Base-by-base conservation (phyloP, 805 yeast species). In the Wickerhamomyces bovis region DNA sequence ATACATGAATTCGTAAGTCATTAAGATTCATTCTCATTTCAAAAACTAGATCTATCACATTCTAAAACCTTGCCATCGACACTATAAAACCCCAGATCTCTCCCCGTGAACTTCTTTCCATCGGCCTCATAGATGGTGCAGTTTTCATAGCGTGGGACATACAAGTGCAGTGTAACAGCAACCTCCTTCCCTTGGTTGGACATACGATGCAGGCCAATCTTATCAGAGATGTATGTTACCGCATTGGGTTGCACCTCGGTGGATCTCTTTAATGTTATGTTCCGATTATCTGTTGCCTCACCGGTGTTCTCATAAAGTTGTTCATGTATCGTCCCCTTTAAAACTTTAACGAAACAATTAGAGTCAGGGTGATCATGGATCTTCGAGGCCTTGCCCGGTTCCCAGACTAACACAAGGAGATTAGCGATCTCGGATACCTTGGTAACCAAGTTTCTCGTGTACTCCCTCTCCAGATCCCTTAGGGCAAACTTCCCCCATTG, bases 331-430 rank as follows among this genome's bases (percentile, higher is more conserved):
- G 48, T 44, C 3, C 57, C 77, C 48, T 68, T 65, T 47, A 73
- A 53, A 33, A 72, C 62, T 56, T 73, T 73, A 71, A 73, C 71
- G 49, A 73, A 68, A 53, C 77, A 73, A 55, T 73, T 76, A 11
- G 77, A 76, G 41, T 69, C 64, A 33, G 77, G 77, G 51, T 73
- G 78, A 56, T 72, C 73, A 54, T 73, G 78, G 44, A 73, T 71
- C 39, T 75, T 73, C 38, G 70, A 64, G 15, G 67, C 57, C 51
- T 67, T 68, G 2, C 71, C 72, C 1, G 77, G 77, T 26, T 66
- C 61, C 78, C 78, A 73, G 11, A 72, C 76, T 22, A 73, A 54
- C 10, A 73, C 61, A 35, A 72, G 63, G 39, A 73, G 57, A 48
- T 69, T 69, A 41, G 78, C 74, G 51, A 69, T 66, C 6, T 70